A percentile compares a stretch with the other conserved stretches of the same genome.
phyloP scores from a whole-genome alignment of 2,329 filamentous ascomycete species.

The Pyrenochaeta sp. region DNA sequence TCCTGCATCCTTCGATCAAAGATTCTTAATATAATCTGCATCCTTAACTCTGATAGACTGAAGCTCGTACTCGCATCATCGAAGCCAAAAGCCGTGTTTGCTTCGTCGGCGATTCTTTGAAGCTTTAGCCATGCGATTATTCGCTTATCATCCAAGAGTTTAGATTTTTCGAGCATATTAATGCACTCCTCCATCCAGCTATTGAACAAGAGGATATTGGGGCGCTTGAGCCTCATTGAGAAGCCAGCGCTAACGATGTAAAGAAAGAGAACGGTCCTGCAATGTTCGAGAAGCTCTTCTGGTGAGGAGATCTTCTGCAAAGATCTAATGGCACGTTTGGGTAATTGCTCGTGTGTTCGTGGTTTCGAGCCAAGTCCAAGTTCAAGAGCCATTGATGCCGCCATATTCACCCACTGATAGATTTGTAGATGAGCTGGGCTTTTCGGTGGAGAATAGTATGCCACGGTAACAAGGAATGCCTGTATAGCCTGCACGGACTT shows the following conservation, averaged over 20 bases:
- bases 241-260: constrained; percentile 46
- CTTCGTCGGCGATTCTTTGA: constrained; percentile 48
- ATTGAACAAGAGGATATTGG: constrained; percentile 46
- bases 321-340: constrained; percentile 41
- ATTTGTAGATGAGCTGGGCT: constrained; percentile 43
- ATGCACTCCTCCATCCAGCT: constrained; percentile 49
- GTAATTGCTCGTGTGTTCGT: constrained; percentile 48
- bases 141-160: constrained; percentile 38
- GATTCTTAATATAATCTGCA: constrained; percentile 46
- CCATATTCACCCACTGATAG: constrained; percentile 47
- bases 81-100: constrained; percentile 48
- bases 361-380: constrained; percentile 48
- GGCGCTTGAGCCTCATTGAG: constrained; percentile 44
- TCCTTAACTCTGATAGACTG: constrained; percentile 43
- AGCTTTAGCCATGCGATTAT: constrained; percentile 43
- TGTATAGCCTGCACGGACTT: constrained; percentile 48
- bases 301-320: constrained; percentile 46
- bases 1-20: constrained; percentile 48
- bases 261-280: constrained; percentile 42
- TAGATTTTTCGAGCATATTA: constrained; percentile 41
- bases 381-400: constrained; percentile 47
- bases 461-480: constrained; percentile 44
- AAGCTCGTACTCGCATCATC: constrained; percentile 50
- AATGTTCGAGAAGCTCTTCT: constrained; percentile 46
- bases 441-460: constrained; percentile 46